Conservation (phyloP, 768 basidiomycete species). For the Hemileccinum rubropunctum region DNA sequence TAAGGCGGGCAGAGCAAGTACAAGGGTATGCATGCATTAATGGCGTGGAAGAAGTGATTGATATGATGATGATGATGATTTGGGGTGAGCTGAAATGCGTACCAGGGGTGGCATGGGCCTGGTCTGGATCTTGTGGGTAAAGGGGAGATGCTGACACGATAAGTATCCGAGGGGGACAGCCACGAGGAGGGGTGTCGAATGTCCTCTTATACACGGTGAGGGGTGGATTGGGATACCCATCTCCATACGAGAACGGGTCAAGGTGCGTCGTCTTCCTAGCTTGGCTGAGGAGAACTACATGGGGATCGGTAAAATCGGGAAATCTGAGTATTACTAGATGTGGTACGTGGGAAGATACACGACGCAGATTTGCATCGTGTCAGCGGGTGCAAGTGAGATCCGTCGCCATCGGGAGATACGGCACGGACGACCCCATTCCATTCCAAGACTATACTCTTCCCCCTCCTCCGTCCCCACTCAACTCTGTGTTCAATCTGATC, state of each 20-base stretch:
- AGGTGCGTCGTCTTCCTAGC: slow-evolving; percentile 22
- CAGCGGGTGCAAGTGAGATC: slow-evolving; percentile 38
- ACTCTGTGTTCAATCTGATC: slow-evolving; percentile 1
- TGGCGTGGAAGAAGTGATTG: slow-evolving; percentile 24
- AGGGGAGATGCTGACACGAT: slow-evolving; percentile 20
- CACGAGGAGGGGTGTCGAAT: slow-evolving; percentile 5
- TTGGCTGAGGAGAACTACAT: not conserved
- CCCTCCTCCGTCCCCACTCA: slow-evolving; percentile 1
- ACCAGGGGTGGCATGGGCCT: slow-evolving; percentile 1
- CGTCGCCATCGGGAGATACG: slow-evolving; percentile 69
- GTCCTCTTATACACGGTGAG: slow-evolving; percentile 18
- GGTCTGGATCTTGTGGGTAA: slow-evolving; percentile 27
- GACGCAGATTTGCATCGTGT: slow-evolving; percentile 31
- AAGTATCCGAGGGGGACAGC: slow-evolving; percentile 16
- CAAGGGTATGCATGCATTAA: slow-evolving; percentile 13
- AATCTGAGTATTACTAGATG: slow-evolving; percentile 23
- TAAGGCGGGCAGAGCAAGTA: too few species aligned
- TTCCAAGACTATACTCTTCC: slow-evolving; percentile 5
- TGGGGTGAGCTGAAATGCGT: slow-evolving; percentile 20
- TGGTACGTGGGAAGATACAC: slow-evolving; percentile 27
- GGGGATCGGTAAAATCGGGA: slow-evolving; percentile 28
- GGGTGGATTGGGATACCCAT: too few species aligned
- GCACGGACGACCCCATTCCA: slow-evolving; percentile 37
- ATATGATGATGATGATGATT: slow-evolving; percentile 9
- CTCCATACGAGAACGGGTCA: not conserved